phyloP scores from a whole-genome alignment of 2,329 filamentous ascomycete species.

The Sclerotiophoma versabilis region DNA sequence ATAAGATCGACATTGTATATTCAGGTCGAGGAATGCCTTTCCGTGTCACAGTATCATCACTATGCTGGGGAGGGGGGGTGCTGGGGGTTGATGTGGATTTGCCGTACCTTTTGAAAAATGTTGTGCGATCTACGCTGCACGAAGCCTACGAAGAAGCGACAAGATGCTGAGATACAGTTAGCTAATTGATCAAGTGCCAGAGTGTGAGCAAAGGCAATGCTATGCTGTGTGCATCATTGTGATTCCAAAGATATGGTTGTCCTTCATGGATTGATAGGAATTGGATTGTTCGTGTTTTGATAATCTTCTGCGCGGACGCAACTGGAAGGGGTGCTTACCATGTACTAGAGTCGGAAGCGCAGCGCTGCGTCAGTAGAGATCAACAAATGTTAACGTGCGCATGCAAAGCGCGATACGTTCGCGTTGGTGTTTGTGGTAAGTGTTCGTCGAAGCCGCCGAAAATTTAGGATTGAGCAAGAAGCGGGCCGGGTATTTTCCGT shows the following conservation, averaged over 20 bases:
- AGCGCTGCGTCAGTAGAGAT: conserved; percentile 26
- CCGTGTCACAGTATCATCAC: conserved; percentile 71
- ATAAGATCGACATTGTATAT: conserved; percentile 70
- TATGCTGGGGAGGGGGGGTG: conserved; percentile 40
- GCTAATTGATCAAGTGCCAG: conserved; percentile 10
- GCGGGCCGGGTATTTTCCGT: conserved; percentile 10
- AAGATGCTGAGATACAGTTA: conserved; percentile 27
- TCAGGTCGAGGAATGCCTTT: conserved; percentile 74
- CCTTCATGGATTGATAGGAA: conserved; percentile 64
- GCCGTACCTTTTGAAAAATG: conserved; percentile 52
- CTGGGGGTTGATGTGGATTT: conserved; percentile 8
- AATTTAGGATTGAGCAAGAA: conserved; percentile 27
- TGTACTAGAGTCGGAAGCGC: conserved; percentile 2
- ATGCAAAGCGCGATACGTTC: conserved; percentile 22
- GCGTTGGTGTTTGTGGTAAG: conserved; percentile 20
- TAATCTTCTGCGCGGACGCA: conserved; percentile 52
- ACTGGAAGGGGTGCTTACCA: conserved; percentile 26
- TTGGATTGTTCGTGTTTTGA: conserved; percentile 62
- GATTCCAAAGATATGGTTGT: conserved; percentile 62
- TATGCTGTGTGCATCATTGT: conserved; percentile 58
- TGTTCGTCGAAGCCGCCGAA: conserved; percentile 28
- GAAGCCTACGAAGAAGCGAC: background rate
- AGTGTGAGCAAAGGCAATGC: conserved; percentile 1
- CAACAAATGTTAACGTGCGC: conserved; percentile 16
- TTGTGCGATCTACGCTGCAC: background rate